Evolutionary conservation across 306 rosid species (phyloP).

Genomic region (Gillenia trifoliata): DNA sequence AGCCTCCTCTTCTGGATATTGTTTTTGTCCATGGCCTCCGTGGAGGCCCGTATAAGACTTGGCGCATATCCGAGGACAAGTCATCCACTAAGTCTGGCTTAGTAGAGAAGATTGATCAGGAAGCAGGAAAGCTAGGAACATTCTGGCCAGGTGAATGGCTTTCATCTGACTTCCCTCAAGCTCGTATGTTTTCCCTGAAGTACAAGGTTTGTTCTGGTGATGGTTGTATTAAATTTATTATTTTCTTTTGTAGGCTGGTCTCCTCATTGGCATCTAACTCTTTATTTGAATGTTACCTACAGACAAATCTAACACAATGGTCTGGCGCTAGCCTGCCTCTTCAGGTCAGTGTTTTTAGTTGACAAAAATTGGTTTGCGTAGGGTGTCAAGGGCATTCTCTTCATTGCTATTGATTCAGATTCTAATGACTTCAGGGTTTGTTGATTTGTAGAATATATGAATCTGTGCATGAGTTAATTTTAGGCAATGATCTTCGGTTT

Average conservation of each 20-base stretch:
- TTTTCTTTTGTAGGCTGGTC: neutral
- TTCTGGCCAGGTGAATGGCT: slow-evolving; percentile 99
- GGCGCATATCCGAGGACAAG: slow-evolving; percentile 95
- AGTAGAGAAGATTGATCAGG: slow-evolving; percentile 96
- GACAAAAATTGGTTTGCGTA: neutral
- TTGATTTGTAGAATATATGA: neutral
- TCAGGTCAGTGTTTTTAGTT: slow-evolving; percentile 54
- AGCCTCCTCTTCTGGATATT: slow-evolving; percentile 50
- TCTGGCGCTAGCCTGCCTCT: slow-evolving; percentile 98
- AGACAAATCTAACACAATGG: slow-evolving; percentile 96
- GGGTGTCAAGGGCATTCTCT: neutral
- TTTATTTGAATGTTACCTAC: slow-evolving; percentile 32
- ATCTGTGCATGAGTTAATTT: neutral
- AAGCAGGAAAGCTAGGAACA: slow-evolving; percentile 91
- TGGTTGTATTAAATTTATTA: neutral
- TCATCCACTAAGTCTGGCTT: slow-evolving; percentile 70
- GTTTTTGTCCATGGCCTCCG: slow-evolving; percentile 94
- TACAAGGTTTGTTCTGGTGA: slow-evolving; percentile 68
- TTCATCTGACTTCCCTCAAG: slow-evolving; percentile 76
- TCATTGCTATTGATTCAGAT: neutral
- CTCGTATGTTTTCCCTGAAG: slow-evolving; percentile 80
- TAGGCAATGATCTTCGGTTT: neutral
- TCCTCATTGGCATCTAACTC: slow-evolving; percentile 34
- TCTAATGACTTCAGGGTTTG: neutral
- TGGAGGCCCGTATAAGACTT: slow-evolving; percentile 86